phyloP scores from a whole-genome alignment of 73 alveolate genomes.

The Loxodes magnus region DNA sequence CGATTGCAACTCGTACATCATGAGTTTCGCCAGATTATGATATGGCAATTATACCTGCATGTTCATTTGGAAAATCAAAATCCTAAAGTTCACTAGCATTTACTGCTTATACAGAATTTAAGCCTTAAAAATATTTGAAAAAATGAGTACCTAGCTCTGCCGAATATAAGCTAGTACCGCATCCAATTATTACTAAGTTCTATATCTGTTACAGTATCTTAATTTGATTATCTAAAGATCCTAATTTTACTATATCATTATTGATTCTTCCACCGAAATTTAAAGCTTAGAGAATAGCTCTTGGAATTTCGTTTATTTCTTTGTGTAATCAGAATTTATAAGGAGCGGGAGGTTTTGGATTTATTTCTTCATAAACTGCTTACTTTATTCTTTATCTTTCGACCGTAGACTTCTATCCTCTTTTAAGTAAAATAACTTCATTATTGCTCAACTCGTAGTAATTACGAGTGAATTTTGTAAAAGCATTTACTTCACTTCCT shows the following conservation, averaged over 20 bases:
- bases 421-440: constrained; percentile 36
- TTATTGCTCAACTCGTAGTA: constrained; percentile 57
- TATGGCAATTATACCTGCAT: constrained; percentile 54
- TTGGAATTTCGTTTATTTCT: constrained; percentile 68
- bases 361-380: constrained; percentile 29
- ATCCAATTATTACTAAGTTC: constrained; percentile 44
- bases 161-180: constrained; percentile 61
- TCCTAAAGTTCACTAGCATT: constrained; percentile 45
- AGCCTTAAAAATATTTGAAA: constrained; percentile 22
- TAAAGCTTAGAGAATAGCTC: constrained; percentile 44
- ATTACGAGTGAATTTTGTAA: constrained; percentile 60
- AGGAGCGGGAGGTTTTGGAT: constrained; percentile 31
- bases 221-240: constrained; percentile 41
- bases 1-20: constrained; percentile 54
- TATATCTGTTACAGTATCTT: constrained; percentile 9
- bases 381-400: constrained; percentile 12
- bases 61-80: constrained; percentile 25
- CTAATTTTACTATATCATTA: constrained; percentile 41
- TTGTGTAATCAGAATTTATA: constrained; percentile 37
- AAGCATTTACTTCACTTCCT: constrained; percentile 68
- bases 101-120: constrained; percentile 49
- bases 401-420: constrained; percentile 26
- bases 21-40: constrained; percentile 80
- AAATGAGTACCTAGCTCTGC: constrained; percentile 42
- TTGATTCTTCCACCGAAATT: constrained; percentile 62